These are phyloP conservation scores for Osmanthus fragrans DNA, from an alignment of 257 asterid genomes.

Conservation along the genomic window DNA sequence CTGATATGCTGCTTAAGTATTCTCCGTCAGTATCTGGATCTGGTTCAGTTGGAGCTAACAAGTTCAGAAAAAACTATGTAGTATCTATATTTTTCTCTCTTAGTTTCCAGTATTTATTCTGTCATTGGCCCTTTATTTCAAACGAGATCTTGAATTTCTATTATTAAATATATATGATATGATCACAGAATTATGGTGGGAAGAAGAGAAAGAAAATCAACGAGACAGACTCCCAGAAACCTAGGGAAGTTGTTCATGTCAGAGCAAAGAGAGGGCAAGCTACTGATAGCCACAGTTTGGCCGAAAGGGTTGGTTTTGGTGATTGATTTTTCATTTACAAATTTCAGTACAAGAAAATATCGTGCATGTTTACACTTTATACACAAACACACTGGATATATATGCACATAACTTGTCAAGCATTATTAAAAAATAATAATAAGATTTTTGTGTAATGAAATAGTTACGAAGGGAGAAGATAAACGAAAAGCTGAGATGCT, in stretches of 20 bases:
- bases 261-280: constrained; percentile 99
- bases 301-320: constrained; percentile 69
- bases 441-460: background rate
- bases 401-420: too few species aligned
- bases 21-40: constrained; percentile 34
- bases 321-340: background rate
- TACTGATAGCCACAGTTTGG: constrained; percentile 94
- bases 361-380: background rate
- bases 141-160: background rate
- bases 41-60: constrained; percentile 31
- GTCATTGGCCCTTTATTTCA: constrained; percentile 3
- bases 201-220: constrained; percentile 70
- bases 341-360: background rate
- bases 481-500: constrained; percentile 81
- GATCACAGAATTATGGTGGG: constrained; percentile 44
- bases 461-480: constrained; percentile 90
- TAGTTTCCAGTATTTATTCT: too few species aligned
- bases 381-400: too few species aligned
- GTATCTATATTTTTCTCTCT: background rate
- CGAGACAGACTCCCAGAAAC: constrained; percentile 55
- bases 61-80: constrained; percentile 30
- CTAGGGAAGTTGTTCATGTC: constrained; percentile 89
- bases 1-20: constrained; percentile 31
- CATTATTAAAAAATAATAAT: too few species aligned
- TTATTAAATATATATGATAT: background rate